Evolutionary conservation across 148 eudicot species (phyloP).

Genomic region (Rhododendron kiyosumense): DNA sequence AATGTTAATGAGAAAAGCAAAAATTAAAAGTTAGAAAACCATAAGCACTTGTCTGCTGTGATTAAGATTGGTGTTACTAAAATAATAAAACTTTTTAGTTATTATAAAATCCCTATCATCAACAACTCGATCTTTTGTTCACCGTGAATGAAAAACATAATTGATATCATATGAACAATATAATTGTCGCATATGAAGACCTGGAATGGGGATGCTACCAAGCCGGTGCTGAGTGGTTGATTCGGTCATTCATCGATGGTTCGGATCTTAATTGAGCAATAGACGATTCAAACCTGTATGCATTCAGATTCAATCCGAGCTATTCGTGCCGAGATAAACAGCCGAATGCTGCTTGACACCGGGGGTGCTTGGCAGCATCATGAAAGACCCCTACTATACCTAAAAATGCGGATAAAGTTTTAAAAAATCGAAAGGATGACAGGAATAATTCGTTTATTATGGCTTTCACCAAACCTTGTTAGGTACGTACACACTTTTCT

Average conservation of each 20-base stretch:
- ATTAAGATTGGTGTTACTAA: conserved; percentile 6
- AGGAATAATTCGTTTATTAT: neutral
- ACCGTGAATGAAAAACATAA: neutral
- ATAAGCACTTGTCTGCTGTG: conserved; percentile 15
- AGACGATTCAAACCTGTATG: no score
- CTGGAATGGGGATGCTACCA: no score
- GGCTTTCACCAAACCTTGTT: neutral
- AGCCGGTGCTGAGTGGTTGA: no score
- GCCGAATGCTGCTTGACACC: no score
- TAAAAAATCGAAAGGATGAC: neutral
- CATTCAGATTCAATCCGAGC: no score
- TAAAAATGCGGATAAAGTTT: conserved; percentile 3
- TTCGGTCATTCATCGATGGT: no score
- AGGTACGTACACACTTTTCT: neutral
- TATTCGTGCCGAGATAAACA: no score
- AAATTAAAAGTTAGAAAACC: neutral
- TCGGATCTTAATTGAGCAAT: rapidly evolving
- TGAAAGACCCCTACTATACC: neutral
- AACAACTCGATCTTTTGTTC: neutral
- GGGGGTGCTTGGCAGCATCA: no score
- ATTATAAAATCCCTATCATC: neutral
- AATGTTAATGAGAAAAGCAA: neutral
- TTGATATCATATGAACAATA: neutral
- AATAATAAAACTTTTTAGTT: neutral
- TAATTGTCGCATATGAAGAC: neutral